Percentiles rank a stretch among this genome's conserved stretches.
phyloP scores from a whole-genome alignment of 1,284 basidiomycete species.

The Apiotrichum brassicae region DNA sequence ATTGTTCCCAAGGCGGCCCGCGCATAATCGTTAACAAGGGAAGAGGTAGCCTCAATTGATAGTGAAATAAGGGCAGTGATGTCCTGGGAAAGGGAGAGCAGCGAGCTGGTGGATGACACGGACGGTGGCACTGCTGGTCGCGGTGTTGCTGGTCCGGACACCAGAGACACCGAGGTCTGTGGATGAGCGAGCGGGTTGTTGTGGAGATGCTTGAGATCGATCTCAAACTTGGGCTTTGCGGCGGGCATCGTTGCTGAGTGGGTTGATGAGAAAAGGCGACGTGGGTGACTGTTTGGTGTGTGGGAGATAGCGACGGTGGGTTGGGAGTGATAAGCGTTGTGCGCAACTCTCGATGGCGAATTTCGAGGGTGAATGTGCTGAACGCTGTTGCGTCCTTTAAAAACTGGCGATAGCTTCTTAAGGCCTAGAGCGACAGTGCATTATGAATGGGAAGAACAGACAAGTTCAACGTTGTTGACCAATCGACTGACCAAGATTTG shows the following conservation, averaged over 20 bases:
- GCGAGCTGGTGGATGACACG: conserved; percentile 11
- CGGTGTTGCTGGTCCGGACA: not conserved
- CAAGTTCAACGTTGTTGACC: no score
- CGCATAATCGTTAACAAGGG: conserved; percentile 27
- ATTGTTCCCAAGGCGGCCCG: conserved; percentile 19
- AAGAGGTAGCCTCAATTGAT: conserved; percentile 30
- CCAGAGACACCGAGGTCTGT: not conserved
- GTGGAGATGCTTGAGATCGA: conserved; percentile 5
- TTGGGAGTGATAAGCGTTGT: no score
- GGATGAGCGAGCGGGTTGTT: conserved; percentile 2
- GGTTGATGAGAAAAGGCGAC: not conserved
- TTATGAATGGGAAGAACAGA: no score
- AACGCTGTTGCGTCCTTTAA: no score
- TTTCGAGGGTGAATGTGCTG: no score
- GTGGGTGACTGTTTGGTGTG: not conserved
- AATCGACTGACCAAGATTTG: no score
- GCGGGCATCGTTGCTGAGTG: not conserved
- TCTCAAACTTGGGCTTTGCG: conserved; percentile 1
- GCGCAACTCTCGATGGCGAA: no score
- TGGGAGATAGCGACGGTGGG: not conserved
- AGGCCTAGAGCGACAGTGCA: no score
- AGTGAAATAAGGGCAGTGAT: conserved; percentile 37
- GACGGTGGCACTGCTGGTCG: conserved; percentile 9
- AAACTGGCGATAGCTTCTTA: no score
- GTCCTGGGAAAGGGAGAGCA: conserved; percentile 36